Base-by-base conservation (phyloP, 352 stramenopile genomes). In the Globisporangium sylvaticum region DNA sequence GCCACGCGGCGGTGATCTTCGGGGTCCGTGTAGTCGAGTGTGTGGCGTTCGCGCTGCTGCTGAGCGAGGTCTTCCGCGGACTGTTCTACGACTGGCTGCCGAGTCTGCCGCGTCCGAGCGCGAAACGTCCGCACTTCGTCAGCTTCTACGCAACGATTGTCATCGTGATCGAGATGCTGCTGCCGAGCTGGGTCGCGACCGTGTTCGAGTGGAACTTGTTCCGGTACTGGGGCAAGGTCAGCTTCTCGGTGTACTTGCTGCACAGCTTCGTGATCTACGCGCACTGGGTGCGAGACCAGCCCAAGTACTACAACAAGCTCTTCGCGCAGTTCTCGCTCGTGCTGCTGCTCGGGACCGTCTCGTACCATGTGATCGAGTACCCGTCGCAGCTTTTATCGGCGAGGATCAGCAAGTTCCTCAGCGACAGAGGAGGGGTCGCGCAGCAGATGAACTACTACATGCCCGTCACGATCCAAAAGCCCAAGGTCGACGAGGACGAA, bases 231-330 rank as follows among this genome's bases (percentile, higher is more conserved):
- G 73, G 76, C 64, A 80, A 83, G 31, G 59, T 83, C 37, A 80
- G 73, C 62, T 83, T 75, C 53, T 83, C 76, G 5, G 64, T 78
- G 37, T 83, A 83, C 63, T 46, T 83, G 66, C 66, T 83, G 1
- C 76, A 80, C 66, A 84, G 68, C 58, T 87, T 88, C 59, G 77
- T 79, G 44, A 62, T 77, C 32, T 73, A 77, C 67, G 31, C 54
- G 27, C 18, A 58, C 5, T 62, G 12, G 25, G 29, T 88, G 18
- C 42, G 18, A 20, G 37, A 69, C 22, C 69, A 80, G 65, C 22
- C 31, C 14, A 71, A 77, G 10, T 69, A 65, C 27, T 81, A 81
- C 56, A 68, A 88, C 61, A 66, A 64, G 15, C 69, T 85, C 54
- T 80, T 80, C 22, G 60, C 58, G 0, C 50, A 67, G 7, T 78